These are phyloP conservation scores for Misopates orontium DNA, from an alignment of 257 asterid species.

Conservation along the genomic window DNA sequence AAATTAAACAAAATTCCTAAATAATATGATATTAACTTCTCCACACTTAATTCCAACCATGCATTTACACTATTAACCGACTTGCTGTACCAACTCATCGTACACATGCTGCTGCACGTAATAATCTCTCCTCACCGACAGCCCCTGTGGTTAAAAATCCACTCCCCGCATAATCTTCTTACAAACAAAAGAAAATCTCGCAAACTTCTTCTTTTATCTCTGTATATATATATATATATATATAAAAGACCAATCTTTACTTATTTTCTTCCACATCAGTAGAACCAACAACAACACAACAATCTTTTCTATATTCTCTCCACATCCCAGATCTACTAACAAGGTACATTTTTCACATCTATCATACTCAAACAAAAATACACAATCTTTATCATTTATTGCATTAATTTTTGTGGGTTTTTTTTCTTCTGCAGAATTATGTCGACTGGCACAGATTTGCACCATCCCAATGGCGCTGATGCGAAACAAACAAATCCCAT, in stretches of 20 bases:
- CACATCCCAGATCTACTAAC: slow-evolving; percentile 28
- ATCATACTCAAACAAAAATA: not conserved
- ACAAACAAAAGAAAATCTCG: not conserved
- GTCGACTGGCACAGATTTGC: slow-evolving; percentile 25
- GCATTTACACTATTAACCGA: no score
- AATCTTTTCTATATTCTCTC: not conserved
- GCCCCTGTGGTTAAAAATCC: not conserved
- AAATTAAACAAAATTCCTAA: no score
- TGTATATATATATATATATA: not conserved
- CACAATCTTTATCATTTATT: slow-evolving; percentile 6
- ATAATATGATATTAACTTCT: no score
- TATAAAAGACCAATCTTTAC: slow-evolving; percentile 4
- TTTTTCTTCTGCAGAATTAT: slow-evolving; percentile 29
- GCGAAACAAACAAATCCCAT: slow-evolving; percentile 22
- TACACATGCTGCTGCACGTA: no score
- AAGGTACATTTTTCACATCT: slow-evolving; percentile 21
- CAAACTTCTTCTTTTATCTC: not conserved
- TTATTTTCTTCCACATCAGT: slow-evolving; percentile 2
- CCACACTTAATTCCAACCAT: no score
- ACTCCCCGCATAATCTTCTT: slow-evolving; percentile 1
- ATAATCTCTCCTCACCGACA: no score
- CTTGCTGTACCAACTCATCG: no score
- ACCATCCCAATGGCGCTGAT: slow-evolving; percentile 19
- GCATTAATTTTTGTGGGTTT: not conserved
- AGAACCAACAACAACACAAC: no score